Conservation (phyloP, 2,329 filamentous ascomycete genomes). For the Diplocarpon mali region DNA sequence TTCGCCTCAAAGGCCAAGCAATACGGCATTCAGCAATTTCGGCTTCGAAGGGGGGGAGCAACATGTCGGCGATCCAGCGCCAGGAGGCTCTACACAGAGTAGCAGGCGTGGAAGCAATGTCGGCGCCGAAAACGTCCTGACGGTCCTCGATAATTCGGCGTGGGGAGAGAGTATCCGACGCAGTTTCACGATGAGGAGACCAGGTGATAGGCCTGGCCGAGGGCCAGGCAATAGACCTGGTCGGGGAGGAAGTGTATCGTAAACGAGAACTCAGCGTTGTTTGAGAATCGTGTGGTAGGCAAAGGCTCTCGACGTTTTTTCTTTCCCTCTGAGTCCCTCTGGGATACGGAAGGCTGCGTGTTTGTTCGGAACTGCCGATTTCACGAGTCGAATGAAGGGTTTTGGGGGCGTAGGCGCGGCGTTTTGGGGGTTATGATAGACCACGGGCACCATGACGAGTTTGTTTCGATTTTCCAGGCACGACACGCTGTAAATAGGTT, state of each 20-base stretch:
- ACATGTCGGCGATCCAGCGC: conserved; percentile 7
- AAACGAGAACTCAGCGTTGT: conserved; percentile 12
- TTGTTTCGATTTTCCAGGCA: conserved; percentile 10
- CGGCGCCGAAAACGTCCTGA: conserved; percentile 66
- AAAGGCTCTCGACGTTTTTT: conserved; percentile 3
- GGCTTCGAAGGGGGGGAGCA: conserved; percentile 23
- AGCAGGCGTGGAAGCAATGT: conserved; percentile 58
- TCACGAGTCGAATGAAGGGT: conserved; percentile 16
- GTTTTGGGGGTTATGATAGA: conserved; percentile 12
- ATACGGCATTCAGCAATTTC: conserved; percentile 21
- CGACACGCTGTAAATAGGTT: conserved; percentile 3
- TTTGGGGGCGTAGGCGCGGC: conserved; percentile 14
- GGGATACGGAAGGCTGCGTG: conserved; percentile 4
- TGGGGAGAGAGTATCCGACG: conserved; percentile 90
- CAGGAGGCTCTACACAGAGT: conserved; percentile 30
- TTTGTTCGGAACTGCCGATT: conserved; percentile 11
- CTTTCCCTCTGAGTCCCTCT: too few species aligned
- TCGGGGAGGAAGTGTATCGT: conserved; percentile 12
- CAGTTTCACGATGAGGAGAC: conserved; percentile 62
- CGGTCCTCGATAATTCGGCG: conserved; percentile 77
- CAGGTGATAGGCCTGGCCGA: conserved; percentile 27
- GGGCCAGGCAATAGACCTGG: conserved; percentile 26
- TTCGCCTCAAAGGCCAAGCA: conserved; percentile 29
- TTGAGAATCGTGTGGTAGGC: conserved; percentile 11
- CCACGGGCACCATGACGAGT: conserved; percentile 5